Evolutionary conservation across 768 basidiomycete genomes (phyloP), one percentile per base, ranked within the genome.

Genomic region (Podaxis mareebaensis): DNA sequence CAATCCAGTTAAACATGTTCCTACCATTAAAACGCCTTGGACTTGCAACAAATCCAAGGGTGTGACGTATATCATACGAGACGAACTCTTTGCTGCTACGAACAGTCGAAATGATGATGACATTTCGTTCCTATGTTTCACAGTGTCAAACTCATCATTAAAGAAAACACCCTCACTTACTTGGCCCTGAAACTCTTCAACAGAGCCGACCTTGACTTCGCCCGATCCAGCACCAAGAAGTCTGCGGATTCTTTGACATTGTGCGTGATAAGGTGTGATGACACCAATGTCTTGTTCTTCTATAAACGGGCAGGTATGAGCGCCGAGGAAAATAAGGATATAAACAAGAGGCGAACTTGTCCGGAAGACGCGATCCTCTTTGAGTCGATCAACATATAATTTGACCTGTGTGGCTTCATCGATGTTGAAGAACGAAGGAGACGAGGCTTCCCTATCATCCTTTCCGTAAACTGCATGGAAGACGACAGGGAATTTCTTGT

Each of bases 351-450:
- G 67, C 81, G 39, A 70, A 84, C 86, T 76, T 10, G 81, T 83
- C 15, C 78, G 70, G 66, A 77, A 73, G 3, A 66, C 70, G 7
- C 74, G 67, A 54, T 78, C 75, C 0, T 66, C 65, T 26, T 77
- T 78, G 12, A 81, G 67, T 5, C 57, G 65, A 64, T 81, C 70
- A 0, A 82, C 73, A 64, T 89, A 90, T 0, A 68, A 66, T 66
- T 82, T 84, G 51, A 89, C 84, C 51, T 83, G 80, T 0, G 81
- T 69, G 0, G 77, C 79, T 66, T 90, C 88, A 24, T 85, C 80
- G 38, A 85, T 79, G 61, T 91, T 91, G 77, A 90, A 90, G 72
- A 88, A 90, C 0, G 88, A 90, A 1, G 89, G 89, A 0, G 88
- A 89, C 0, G 81, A 79, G 2, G 83, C 81, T 68, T 91, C 88